Evolutionary conservation across 225 moss, liverwort and hornwort genomes (phyloP).

Genomic region (Antitrichia curtipendula): DNA sequence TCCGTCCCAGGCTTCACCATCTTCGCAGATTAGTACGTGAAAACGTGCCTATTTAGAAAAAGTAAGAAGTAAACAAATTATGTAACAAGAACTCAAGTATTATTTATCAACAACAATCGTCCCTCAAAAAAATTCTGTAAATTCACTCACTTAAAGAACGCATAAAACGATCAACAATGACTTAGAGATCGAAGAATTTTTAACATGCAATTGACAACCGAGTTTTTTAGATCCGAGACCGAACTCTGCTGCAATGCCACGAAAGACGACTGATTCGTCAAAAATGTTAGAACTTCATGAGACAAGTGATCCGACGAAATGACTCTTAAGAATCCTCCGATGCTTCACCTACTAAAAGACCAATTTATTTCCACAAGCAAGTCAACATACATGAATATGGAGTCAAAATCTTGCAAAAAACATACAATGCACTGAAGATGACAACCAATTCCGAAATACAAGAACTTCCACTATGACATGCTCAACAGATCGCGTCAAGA

Average conservation of each 20-base stretch:
- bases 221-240: background rate
- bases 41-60: background rate
- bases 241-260: background rate
- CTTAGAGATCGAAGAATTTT: background rate
- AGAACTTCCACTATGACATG: background rate
- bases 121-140: background rate
- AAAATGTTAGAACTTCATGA: background rate
- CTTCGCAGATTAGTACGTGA: background rate
- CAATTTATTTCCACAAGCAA: background rate
- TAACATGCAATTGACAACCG: background rate
- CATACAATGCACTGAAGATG: background rate
- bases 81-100: too few species aligned
- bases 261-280: background rate
- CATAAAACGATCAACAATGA: background rate
- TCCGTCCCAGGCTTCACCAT: conserved; percentile 9
- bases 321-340: background rate
- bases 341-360: background rate
- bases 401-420: background rate
- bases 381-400: background rate
- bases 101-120: background rate
- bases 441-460: background rate
- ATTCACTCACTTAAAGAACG: background rate
- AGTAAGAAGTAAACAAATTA: background rate
- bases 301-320: background rate
- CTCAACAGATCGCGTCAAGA: background rate